A percentile compares a stretch with the other conserved stretches of the same genome.
Conservation (phyloP, 257 asterid genomes). For the Rauvolfia tetraphylla region DNA sequence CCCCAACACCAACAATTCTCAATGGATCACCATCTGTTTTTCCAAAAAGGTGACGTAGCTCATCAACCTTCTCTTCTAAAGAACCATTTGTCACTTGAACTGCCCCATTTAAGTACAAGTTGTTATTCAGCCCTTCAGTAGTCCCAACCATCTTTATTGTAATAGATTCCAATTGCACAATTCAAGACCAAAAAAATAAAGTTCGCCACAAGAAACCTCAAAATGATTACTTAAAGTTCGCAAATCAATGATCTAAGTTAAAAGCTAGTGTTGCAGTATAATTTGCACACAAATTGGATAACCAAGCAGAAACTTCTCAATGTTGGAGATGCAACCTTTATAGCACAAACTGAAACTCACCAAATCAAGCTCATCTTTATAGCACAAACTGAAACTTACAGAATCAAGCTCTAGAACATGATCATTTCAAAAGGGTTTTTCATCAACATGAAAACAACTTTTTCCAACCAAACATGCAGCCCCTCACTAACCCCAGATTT, state of each 20-base stretch:
- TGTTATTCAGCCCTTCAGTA: constrained; percentile 30
- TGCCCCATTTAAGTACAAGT: constrained; percentile 38
- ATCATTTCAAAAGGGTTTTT: constrained; percentile 7
- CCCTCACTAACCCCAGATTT: background rate
- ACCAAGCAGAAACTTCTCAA: constrained; percentile 8
- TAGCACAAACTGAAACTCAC: too few relatives aligned
- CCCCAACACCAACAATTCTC: constrained; percentile 78
- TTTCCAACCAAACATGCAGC: background rate
- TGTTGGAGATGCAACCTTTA: too few relatives aligned
- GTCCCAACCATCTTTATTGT: constrained; percentile 47
- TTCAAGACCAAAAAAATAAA: constrained; percentile 12
- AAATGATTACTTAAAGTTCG: constrained; percentile 2
- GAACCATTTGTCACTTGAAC: constrained; percentile 44
- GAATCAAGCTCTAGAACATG: constrained; percentile 19
- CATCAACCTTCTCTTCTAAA: constrained; percentile 68
- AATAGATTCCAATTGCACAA: constrained; percentile 13
- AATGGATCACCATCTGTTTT: constrained; percentile 59
- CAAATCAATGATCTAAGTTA: background rate
- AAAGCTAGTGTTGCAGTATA: background rate
- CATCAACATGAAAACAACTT: constrained; percentile 24
- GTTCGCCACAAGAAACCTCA: background rate
- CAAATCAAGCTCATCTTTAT: too few relatives aligned
- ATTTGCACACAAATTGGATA: constrained; percentile 6
- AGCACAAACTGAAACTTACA: constrained; percentile 21
- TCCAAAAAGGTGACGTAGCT: constrained; percentile 51